A percentile compares a stretch with the other conserved stretches of the same genome.
Conservation (phyloP, 2,329 filamentous ascomycete genomes). For the Botryotinia globosa region DNA sequence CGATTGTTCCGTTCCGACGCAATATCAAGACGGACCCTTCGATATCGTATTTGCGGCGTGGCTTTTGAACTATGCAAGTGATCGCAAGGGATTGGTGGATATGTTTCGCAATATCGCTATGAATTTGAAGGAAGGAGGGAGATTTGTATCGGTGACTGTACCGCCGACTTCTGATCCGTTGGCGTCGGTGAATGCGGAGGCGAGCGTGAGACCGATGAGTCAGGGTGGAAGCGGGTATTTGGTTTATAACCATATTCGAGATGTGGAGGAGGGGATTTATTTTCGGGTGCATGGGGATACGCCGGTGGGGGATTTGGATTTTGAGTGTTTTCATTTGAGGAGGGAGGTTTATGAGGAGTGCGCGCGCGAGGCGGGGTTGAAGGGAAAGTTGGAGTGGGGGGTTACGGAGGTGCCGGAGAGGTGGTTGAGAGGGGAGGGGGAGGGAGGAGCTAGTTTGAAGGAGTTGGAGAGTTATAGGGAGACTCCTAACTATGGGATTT, state of each 20-base stretch:
- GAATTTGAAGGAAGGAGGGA: slow-evolving; percentile 40
- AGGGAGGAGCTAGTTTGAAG: slow-evolving; percentile 29
- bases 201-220: slow-evolving; percentile 22
- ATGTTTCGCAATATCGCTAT: slow-evolving; percentile 41
- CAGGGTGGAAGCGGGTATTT: slow-evolving; percentile 27
- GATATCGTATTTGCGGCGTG: slow-evolving; percentile 41
- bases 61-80: slow-evolving; percentile 42
- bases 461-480: slow-evolving; percentile 34
- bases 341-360: slow-evolving; percentile 36
- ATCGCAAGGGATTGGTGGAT: slow-evolving; percentile 33
- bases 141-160: slow-evolving; percentile 38
- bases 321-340: slow-evolving; percentile 36
- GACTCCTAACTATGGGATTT: slow-evolving; percentile 32
- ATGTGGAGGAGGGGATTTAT: slow-evolving; percentile 31
- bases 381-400: slow-evolving; percentile 33
- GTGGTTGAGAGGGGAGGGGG: slow-evolving; percentile 27
- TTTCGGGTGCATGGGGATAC: slow-evolving; percentile 26
- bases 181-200: slow-evolving; percentile 27
- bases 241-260: slow-evolving; percentile 22
- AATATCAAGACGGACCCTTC: slow-evolving; percentile 35
- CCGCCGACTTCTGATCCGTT: slow-evolving; percentile 31
- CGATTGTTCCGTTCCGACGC: slow-evolving; percentile 36
- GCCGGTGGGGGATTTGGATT: slow-evolving; percentile 29
- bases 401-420: slow-evolving; percentile 31
- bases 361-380: slow-evolving; percentile 36